Evolutionary conservation across 345 rosid species (phyloP).

Genomic region (Aurinia saxatilis): DNA sequence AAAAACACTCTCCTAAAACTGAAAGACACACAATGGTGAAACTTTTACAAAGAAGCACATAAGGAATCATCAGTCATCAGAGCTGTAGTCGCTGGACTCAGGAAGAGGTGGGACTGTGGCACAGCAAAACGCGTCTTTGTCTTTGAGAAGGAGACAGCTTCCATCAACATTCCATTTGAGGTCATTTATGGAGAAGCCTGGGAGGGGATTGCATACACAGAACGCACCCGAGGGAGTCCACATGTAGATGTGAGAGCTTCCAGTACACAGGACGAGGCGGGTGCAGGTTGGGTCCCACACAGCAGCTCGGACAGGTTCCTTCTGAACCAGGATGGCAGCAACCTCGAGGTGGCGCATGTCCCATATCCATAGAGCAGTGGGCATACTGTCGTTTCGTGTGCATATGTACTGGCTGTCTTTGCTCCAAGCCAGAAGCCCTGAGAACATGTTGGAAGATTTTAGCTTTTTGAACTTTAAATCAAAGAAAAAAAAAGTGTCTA

Average conservation of each 20-base stretch:
- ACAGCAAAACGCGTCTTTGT: constrained; percentile 82
- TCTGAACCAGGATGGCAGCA: constrained; percentile 84
- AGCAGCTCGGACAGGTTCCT: constrained; percentile 82
- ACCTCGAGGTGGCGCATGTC: constrained; percentile 73
- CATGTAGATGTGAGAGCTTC: constrained; percentile 88
- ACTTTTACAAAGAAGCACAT: constrained; percentile 11
- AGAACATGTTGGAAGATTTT: constrained; percentile 4
- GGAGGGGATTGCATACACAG: constrained; percentile 71
- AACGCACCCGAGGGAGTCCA: constrained; percentile 94
- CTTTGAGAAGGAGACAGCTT: constrained; percentile 89
- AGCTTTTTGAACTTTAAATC: not conserved
- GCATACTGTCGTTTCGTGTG: constrained; percentile 91
- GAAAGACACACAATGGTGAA: not conserved
- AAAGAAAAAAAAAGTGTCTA: not conserved
- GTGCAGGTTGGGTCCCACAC: constrained; percentile 87
- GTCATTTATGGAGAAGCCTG: constrained; percentile 62
- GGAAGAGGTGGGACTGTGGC: constrained; percentile 63
- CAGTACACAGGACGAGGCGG: constrained; percentile 79
- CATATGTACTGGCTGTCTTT: constrained; percentile 74
- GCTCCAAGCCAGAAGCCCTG: constrained; percentile 97
- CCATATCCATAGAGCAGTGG: constrained; percentile 91
- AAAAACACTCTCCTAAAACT: not conserved
- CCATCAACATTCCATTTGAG: constrained; percentile 90
- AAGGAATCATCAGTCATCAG: constrained; percentile 51
- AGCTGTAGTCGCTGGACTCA: constrained; percentile 87